A percentile compares a stretch with the other conserved stretches of the same genome.
These are phyloP conservation scores for Termitomyces sp. DNA, from an alignment of 768 basidiomycete genomes.

Conservation along the genomic window DNA sequence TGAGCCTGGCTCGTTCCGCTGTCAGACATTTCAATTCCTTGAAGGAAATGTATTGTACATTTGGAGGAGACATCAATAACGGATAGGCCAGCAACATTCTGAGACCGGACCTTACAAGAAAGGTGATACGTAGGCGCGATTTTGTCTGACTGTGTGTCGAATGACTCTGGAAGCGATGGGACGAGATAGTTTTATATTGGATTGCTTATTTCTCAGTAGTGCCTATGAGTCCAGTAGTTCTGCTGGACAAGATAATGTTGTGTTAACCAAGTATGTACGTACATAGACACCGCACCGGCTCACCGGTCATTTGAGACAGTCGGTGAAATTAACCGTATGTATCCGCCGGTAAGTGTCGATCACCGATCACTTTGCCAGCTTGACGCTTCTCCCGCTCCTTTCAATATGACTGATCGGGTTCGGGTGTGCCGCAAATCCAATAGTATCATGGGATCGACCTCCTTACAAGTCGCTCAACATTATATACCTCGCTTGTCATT, in stretches of 20 bases:
- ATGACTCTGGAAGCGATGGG: background rate
- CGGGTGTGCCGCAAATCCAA: background rate
- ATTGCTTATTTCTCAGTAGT: background rate
- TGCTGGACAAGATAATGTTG: too few species aligned
- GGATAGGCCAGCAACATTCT: background rate
- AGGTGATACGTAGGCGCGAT: background rate
- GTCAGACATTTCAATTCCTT: constrained; percentile 40
- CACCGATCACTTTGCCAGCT: background rate
- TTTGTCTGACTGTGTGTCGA: background rate
- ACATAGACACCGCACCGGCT: too few species aligned
- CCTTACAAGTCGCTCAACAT: background rate
- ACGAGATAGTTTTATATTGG: background rate
- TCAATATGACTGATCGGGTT: constrained; percentile 1
- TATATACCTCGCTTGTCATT: background rate
- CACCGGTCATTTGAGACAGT: background rate
- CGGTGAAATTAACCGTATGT: background rate
- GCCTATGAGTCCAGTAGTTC: too few species aligned
- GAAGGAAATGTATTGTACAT: background rate
- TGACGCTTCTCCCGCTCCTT: background rate
- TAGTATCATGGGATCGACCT: background rate
- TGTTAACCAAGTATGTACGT: too few species aligned
- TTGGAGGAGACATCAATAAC: background rate
- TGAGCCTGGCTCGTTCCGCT: constrained; percentile 64
- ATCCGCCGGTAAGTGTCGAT: background rate
- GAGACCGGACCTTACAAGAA: background rate